A percentile compares a stretch with the other conserved stretches of the same genome.
phyloP scores from a whole-genome alignment of 495 filamentous ascomycete genomes.

The Collariella sp. region DNA sequence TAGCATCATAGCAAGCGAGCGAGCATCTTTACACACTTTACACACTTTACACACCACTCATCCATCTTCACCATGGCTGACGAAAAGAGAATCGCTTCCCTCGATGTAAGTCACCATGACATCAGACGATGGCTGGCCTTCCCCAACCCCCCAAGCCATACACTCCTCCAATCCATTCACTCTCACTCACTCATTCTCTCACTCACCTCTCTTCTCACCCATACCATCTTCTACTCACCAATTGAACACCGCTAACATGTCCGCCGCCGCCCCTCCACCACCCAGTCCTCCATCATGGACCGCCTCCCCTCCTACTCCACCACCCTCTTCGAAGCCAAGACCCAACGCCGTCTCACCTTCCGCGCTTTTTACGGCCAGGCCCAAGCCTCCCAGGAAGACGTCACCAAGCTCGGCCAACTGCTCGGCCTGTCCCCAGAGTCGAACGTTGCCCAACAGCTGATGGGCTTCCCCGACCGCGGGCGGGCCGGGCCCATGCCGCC shows the following conservation, averaged over 20 bases:
- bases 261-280: too few species aligned
- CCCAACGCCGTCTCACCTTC: constrained; percentile 69
- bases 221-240: background rate
- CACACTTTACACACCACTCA: background rate
- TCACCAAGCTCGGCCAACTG: constrained; percentile 57
- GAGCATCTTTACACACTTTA: background rate
- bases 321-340: constrained; percentile 81
- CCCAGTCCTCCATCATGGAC: constrained; percentile 35
- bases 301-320: constrained; percentile 58
- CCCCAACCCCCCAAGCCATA: background rate
- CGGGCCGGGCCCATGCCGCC: constrained; percentile 87
- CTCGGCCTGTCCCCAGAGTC: constrained; percentile 54
- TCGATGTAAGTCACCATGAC: constrained; percentile 26
- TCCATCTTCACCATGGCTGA: background rate
- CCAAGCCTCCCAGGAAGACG: constrained; percentile 68
- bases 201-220: background rate
- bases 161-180: background rate
- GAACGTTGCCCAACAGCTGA: constrained; percentile 52
- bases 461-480: constrained; percentile 75
- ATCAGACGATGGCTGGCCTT: too few species aligned
- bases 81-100: constrained; percentile 22
- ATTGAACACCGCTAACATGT: background rate
- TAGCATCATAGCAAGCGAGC: background rate
- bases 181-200: background rate
- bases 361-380: constrained; percentile 90